Conservation (phyloP, 495 filamentous ascomycete species). For the Pyrenula massariospora region DNA sequence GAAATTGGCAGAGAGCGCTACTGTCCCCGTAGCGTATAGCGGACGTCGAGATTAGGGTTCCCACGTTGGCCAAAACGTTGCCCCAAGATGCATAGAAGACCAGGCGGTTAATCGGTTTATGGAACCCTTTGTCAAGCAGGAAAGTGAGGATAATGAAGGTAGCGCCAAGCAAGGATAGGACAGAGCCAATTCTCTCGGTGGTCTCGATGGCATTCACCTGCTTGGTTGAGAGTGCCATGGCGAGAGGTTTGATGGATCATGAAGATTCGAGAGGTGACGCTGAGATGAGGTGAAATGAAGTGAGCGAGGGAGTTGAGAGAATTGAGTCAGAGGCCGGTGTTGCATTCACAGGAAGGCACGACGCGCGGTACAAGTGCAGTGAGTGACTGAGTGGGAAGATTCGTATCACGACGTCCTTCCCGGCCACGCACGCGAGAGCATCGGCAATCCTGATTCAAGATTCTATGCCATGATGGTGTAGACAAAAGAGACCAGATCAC, state of each 20-base stretch:
- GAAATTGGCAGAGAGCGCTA: constrained; percentile 57
- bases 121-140: constrained; percentile 26
- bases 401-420: neutral
- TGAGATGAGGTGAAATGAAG: neutral
- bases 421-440: neutral
- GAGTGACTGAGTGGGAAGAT: neutral
- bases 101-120: constrained; percentile 82
- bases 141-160: constrained; percentile 68
- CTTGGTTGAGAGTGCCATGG: neutral
- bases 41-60: constrained; percentile 59
- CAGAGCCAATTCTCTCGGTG: constrained; percentile 57
- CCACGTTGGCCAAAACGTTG: constrained; percentile 71
- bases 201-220: constrained; percentile 35
- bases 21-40: constrained; percentile 29
- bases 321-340: neutral
- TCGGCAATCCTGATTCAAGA: neutral
- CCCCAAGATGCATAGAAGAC: constrained; percentile 80
- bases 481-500: neutral
- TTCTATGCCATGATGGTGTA: neutral
- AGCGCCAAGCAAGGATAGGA: constrained; percentile 61
- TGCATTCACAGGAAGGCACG: neutral
- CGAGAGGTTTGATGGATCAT: neutral
- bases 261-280: neutral
- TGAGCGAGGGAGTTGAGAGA: neutral
- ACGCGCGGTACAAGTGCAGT: neutral